phyloP scores from a whole-genome alignment of 2,329 filamentous ascomycete species.

The Botrytis pseudocinerea region DNA sequence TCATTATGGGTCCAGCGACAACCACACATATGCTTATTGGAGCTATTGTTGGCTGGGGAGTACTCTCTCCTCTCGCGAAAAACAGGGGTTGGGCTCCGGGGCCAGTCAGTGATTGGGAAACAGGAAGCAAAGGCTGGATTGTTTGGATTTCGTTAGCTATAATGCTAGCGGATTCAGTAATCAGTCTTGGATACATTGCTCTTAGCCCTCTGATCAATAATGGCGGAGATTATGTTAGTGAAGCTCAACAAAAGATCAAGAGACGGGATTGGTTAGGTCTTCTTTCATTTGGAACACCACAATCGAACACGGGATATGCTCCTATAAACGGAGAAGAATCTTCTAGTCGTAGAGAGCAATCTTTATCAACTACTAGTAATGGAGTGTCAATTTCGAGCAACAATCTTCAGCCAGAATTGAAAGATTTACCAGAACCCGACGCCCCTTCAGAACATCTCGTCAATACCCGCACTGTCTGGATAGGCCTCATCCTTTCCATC shows the following conservation, averaged over 20 bases:
- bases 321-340: constrained; percentile 29
- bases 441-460: constrained; percentile 84
- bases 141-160: constrained; percentile 95
- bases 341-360: constrained; percentile 25
- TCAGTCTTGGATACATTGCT: constrained; percentile 80
- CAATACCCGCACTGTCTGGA: constrained; percentile 64
- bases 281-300: constrained; percentile 27
- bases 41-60: constrained; percentile 83
- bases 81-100: constrained; percentile 85
- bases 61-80: constrained; percentile 88
- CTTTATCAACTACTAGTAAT: constrained; percentile 26
- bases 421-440: constrained; percentile 58
- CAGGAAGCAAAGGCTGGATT: constrained; percentile 96
- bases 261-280: constrained; percentile 39
- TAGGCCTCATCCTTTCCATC: constrained; percentile 77
- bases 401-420: constrained; percentile 20
- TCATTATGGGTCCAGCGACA: constrained; percentile 96
- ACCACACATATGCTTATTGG: constrained; percentile 95
- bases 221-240: constrained; percentile 44
- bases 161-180: constrained; percentile 90
- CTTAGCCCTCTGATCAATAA: constrained; percentile 60
- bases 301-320: constrained; percentile 35
- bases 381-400: not conserved
- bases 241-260: constrained; percentile 32
- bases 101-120: constrained; percentile 82